Evolutionary conservation across 176 grass and related monocot genomes (phyloP), one percentile per base, ranked within the genome.

Genomic region (Metroxylon sagu): DNA sequence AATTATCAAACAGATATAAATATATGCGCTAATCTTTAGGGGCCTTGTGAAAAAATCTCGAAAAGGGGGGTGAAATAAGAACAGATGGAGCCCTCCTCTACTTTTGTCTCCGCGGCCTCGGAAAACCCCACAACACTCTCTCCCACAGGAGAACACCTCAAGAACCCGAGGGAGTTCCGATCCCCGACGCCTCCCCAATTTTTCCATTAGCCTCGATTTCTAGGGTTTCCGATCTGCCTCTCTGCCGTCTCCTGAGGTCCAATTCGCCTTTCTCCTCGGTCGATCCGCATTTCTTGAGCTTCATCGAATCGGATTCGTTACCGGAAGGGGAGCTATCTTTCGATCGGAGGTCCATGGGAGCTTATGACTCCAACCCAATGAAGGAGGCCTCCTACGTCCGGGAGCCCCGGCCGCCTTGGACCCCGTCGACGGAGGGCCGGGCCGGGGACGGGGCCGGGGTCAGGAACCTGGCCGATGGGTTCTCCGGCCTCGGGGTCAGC

Each of bases 301-400:
- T 6, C 21, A 21, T 55, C 3, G 35, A 43, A 10, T 12, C 35
- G 10, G 8, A 43, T 43, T 43, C 35, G 10, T 43, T 14, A 14
- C 35, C 35, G 10, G 8, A 0, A 43, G 10, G 10, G 6, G 10
- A 2, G 35, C 21, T 5, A 4, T 55, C 21, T 18, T 19, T 55
- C 53, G 53, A 55, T 55, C 53, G 6, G 53, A 14, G 53, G 35
- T 43, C 35, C 35, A 43, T 43, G 35, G 35, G 35, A 43, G 35
- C 35, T 43, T 43, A 43, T 43, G 35, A 43, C 12, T 43, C 35
- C 6, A 43, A 43, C 10, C 35, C 35, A 7, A 43, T 1, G 35
- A 43, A 43, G 35, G 35, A 43, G 8, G 35, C 35, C 71, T 35
- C 66, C 65, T 61, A 61, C 81, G 31, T 75, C 81, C 76, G 81